These are phyloP conservation scores for Cinnamomum chago DNA, from an alignment of 164 flowering plant species.

Conservation along the genomic window DNA sequence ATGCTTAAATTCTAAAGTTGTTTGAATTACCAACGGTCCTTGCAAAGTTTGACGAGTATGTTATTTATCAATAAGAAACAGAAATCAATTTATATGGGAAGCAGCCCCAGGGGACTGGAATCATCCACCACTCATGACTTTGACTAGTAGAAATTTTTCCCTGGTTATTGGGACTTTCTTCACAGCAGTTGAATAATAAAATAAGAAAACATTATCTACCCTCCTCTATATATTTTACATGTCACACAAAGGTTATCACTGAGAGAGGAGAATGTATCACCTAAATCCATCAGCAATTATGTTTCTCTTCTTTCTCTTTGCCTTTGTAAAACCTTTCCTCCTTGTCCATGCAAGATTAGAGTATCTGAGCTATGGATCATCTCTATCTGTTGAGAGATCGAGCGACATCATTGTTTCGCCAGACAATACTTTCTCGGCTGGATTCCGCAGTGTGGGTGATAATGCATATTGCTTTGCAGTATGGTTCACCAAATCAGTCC, in stretches of 20 bases:
- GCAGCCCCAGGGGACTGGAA: too few species aligned
- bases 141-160: too few species aligned
- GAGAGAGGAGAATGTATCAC: too few species aligned
- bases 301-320: background rate
- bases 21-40: too few species aligned
- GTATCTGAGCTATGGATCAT: constrained; percentile 11
- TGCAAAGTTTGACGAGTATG: too few species aligned
- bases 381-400: constrained; percentile 12
- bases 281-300: background rate
- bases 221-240: background rate
- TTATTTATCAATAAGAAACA: too few species aligned
- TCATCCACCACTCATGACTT: too few species aligned
- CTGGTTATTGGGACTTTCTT: too few species aligned
- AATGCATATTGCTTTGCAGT: constrained; percentile 19
- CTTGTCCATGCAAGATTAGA: background rate
- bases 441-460: constrained; percentile 17
- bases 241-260: background rate
- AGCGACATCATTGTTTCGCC: constrained; percentile 13
- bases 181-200: too few species aligned
- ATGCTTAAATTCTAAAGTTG: too few species aligned
- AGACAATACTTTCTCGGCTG: constrained; percentile 15
- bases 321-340: background rate
- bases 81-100: too few species aligned
- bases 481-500: constrained; percentile 16
- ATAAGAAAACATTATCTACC: too few species aligned